Evolutionary conservation across 208 protist genomes (phyloP), one percentile per base, ranked within the genome.

Genomic region (Trypanosomatidae sp.): DNA sequence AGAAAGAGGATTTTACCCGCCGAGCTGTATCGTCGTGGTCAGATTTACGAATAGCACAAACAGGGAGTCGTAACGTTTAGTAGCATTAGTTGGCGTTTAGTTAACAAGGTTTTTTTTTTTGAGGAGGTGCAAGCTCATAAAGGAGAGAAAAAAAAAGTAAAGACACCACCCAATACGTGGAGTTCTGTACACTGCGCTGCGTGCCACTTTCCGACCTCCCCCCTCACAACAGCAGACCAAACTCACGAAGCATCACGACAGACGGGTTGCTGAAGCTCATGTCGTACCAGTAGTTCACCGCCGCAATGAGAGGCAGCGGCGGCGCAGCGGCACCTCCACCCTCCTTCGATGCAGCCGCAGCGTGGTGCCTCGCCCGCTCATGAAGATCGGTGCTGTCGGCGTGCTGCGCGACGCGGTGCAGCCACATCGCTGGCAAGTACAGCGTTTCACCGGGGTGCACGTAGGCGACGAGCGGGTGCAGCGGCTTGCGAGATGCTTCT

Each of bases 221-320:
- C 41, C 25, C 56, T 89, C 69, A 95, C 46, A 95, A 62, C 15
- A 95, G 82, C 22, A 95, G 75, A 17, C 91, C 91, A 77, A 96
- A 96, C 71, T 96, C 87, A n/a, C 81, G 83, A 39, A 96, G 76
- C 81, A 96, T 84, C 52, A 94, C 89, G 17, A 93, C 89, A 10
- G 91, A 76, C 30, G 91, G 88, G 65, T 94, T 95, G 56, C 65
- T 82, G 80, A 93, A 95, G 67, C 85, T 92, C 91, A 97, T 98
- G 76, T 97, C 91, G 71, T 91, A 97, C 93, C 95, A 98, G 76
- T 97, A 97, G 80, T 98, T 98, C 28, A 98, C 95, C 5, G 95
- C 95, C 0, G 93, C 91, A 50, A 92, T 91, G 10, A 92, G 83
- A 19, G 89, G 89, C 15, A 96, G 80, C 36, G 84, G 85, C 8